Percentiles rank a stretch among this genome's conserved stretches.
Evolutionary conservation across 164 flowering plant species (phyloP).

Genomic region (Piper betle): DNA sequence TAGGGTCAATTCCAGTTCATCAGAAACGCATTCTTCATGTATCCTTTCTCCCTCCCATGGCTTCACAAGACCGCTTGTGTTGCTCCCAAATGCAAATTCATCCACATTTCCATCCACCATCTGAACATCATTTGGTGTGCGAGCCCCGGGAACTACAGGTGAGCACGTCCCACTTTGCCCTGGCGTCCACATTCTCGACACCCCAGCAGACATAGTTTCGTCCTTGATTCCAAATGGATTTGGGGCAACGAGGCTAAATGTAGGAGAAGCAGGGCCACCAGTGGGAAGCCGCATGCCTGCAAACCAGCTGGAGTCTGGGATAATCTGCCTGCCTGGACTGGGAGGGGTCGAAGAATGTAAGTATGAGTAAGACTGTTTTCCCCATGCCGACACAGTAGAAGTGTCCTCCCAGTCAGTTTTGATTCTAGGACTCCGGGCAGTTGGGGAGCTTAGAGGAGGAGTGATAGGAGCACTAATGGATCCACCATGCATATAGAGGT

Average conservation of each 20-base stretch:
- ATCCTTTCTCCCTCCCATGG: conserved; percentile 98
- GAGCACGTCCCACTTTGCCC: conserved; percentile 97
- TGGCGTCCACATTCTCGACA: conserved; percentile 86
- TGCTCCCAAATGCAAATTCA: conserved; percentile 89
- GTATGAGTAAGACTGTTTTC: conserved; percentile 28
- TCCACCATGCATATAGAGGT: conserved; percentile 52
- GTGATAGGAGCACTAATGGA: conserved; percentile 96
- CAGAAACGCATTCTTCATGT: conserved; percentile 80
- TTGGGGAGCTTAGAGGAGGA: conserved; percentile 87
- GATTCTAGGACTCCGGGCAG: conserved; percentile 53
- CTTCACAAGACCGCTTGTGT: conserved; percentile 51
- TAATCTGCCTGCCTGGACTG: conserved; percentile 59
- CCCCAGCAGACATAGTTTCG: conserved; percentile 31
- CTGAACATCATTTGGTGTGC: conserved; percentile 63
- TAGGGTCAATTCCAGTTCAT: conserved; percentile 91
- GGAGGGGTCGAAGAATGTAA: conserved; percentile 73
- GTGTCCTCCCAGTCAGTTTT: conserved; percentile 55
- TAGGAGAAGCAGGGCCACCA: conserved; percentile 21
- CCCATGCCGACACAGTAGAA: conserved; percentile 25
- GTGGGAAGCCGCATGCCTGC: conserved; percentile 15
- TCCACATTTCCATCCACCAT: conserved; percentile 66
- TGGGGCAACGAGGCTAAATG: conserved; percentile 9
- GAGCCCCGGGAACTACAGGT: conserved; percentile 56
- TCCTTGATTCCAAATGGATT: conserved; percentile 12
- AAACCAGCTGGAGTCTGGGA: conserved; percentile 70